Conservation (phyloP, 1,139 yeast genomes). For the Hyphopichia khmerensis region DNA sequence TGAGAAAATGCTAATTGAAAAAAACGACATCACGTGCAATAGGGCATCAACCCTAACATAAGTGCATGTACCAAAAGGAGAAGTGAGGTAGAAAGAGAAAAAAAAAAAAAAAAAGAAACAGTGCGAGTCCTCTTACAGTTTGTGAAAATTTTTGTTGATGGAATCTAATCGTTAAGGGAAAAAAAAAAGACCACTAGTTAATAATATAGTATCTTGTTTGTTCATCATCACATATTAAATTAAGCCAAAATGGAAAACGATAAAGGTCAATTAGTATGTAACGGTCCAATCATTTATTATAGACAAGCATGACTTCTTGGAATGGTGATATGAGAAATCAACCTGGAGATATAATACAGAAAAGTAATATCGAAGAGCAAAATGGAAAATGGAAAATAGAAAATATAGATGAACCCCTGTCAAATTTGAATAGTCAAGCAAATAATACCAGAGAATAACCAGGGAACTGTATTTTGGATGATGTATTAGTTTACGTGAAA, state of each 20-base stretch:
- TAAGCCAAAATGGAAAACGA: slow-evolving; percentile 96
- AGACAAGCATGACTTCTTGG: too few relatives aligned
- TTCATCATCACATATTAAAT: slow-evolving; percentile 9
- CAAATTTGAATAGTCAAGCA: too few relatives aligned
- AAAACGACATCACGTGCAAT: slow-evolving; percentile 3
- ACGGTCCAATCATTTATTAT: neutral
- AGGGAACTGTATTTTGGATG: too few relatives aligned
- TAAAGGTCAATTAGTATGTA: slow-evolving; percentile 98
- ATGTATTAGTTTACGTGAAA: too few relatives aligned
- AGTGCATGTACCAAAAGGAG: slow-evolving; percentile 1
- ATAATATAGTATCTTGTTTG: neutral
- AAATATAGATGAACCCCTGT: too few relatives aligned
- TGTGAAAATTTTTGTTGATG: slow-evolving; percentile 19
- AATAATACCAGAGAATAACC: too few relatives aligned
- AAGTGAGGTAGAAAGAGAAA: neutral
- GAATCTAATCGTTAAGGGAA: slow-evolving; percentile 1
- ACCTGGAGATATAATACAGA: too few relatives aligned
- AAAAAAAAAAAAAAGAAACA: neutral
- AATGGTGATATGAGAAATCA: too few relatives aligned
- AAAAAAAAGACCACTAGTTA: neutral
- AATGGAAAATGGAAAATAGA: too few relatives aligned
- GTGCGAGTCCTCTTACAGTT: neutral
- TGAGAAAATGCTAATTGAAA: too few relatives aligned
- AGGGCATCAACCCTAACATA: slow-evolving; percentile 11
- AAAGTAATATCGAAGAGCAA: too few relatives aligned